Evolutionary conservation across 306 rosid genomes (phyloP).

Genomic region (Senna tora): DNA sequence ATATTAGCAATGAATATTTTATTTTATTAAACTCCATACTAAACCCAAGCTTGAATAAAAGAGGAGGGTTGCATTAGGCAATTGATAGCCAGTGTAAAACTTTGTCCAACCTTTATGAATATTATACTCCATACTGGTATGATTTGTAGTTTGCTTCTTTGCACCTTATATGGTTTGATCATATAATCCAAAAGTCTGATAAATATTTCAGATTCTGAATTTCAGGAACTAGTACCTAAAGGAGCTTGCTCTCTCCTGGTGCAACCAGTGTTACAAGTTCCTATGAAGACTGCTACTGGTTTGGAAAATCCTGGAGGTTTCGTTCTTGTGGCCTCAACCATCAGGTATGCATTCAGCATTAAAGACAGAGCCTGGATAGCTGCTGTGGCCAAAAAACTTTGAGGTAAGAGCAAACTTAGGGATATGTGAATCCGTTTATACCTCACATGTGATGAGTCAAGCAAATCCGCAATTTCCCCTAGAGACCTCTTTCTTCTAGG

Average conservation of each 20-base stretch:
- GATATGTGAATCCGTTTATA: conserved; percentile 35
- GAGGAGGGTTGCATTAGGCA: too few species aligned
- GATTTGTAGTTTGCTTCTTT: not conserved
- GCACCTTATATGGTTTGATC: conserved; percentile 24
- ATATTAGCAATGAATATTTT: not conserved
- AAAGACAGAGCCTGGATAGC: conserved; percentile 87
- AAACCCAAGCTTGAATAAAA: too few species aligned
- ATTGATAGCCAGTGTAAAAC: too few species aligned
- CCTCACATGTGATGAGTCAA: not conserved
- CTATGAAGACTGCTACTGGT: conserved; percentile 38
- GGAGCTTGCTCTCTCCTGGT: conserved; percentile 76
- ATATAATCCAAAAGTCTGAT: conserved; percentile 38
- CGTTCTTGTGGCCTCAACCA: conserved; percentile 67
- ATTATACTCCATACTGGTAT: conserved; percentile 9
- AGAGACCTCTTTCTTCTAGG: not conserved
- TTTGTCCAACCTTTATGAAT: too few species aligned
- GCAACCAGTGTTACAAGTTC: conserved; percentile 62
- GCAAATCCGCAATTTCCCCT: not conserved
- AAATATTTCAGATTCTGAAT: conserved; percentile 67
- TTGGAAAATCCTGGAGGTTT: conserved; percentile 55
- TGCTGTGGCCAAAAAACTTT: conserved; percentile 71
- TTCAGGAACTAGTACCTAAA: conserved; percentile 67
- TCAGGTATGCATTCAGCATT: conserved; percentile 71
- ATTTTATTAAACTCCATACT: not conserved
- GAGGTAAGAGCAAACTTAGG: conserved; percentile 36